phyloP scores from a whole-genome alignment of 192 early-diverging fungal genomes.

The Entomortierella lignicola region DNA sequence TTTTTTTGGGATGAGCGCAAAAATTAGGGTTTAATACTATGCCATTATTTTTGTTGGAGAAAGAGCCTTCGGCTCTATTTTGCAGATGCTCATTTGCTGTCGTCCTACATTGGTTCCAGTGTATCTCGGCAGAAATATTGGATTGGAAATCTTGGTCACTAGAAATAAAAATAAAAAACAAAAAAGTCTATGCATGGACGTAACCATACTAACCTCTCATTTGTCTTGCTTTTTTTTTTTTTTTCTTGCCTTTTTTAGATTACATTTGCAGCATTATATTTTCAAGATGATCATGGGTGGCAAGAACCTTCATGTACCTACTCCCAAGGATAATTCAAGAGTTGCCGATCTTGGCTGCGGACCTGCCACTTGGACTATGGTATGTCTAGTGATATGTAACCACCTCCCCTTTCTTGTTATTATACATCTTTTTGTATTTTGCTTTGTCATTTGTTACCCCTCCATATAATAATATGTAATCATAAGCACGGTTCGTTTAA shows the following conservation, averaged over 20 bases:
- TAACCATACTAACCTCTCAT: background rate
- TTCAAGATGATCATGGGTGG: slow-evolving; percentile 35
- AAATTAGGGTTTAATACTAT: slow-evolving; percentile 34
- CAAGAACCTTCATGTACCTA: slow-evolving; percentile 42
- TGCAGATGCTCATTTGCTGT: background rate
- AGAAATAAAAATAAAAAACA: background rate
- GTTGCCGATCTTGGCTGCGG: slow-evolving; percentile 34
- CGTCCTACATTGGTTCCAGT: background rate
- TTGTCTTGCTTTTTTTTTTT: slow-evolving; percentile 4
- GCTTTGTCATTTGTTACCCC: background rate
- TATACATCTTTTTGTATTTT: background rate
- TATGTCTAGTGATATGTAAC: slow-evolving; percentile 4
- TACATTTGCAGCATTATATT: slow-evolving; percentile 49
- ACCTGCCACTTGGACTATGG: slow-evolving; percentile 37
- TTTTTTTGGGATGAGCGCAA: background rate
- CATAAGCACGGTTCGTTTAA: background rate
- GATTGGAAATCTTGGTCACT: background rate
- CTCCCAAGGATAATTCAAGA: slow-evolving; percentile 27
- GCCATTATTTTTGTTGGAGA: background rate
- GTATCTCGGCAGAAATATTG: background rate
- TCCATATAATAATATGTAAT: background rate
- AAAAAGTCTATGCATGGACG: background rate
- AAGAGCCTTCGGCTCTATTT: background rate
- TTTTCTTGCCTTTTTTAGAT: slow-evolving; percentile 23
- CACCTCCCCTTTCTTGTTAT: background rate